These are phyloP conservation scores for Coleophoma eucalyptorum DNA, from an alignment of 2,329 filamentous ascomycete genomes.

Conservation along the genomic window DNA sequence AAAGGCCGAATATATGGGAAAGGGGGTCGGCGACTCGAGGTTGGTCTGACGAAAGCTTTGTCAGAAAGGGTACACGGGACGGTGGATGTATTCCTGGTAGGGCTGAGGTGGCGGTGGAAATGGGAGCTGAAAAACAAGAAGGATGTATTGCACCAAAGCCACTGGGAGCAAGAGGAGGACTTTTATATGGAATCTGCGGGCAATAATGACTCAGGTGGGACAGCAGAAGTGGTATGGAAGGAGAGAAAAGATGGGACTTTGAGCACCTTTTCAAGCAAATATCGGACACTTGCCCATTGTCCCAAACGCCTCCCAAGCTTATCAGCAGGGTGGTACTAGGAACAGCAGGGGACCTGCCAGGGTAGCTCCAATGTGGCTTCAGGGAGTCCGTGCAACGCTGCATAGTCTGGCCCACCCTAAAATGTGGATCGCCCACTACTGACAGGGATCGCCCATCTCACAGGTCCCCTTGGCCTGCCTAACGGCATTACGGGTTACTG, in stretches of 20 bases:
- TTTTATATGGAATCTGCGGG: not conserved
- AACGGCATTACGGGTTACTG: too few species aligned
- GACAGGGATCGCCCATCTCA: too few species aligned
- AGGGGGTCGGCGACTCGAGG: not conserved
- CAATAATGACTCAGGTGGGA: not conserved
- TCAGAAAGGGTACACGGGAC: not conserved
- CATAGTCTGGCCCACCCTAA: slow-evolving; percentile 4
- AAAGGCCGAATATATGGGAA: not conserved
- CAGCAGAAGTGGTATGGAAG: slow-evolving; percentile 3
- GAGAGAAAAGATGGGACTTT: slow-evolving; percentile 1
- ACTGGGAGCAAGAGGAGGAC: slow-evolving; percentile 9
- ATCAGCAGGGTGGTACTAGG: slow-evolving; percentile 2
- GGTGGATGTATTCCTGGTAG: not conserved
- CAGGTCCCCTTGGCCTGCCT: not conserved
- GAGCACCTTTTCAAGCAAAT: slow-evolving; percentile 11
- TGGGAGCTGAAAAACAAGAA: slow-evolving; percentile 1
- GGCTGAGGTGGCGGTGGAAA: not conserved
- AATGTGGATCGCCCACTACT: not conserved
- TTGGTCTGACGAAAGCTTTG: not conserved
- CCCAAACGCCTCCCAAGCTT: slow-evolving; percentile 1
- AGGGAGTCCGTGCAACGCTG: slow-evolving; percentile 11
- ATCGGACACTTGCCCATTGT: not conserved
- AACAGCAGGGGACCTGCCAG: too few species aligned
- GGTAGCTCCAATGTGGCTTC: not conserved
- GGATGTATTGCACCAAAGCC: slow-evolving; percentile 8